phyloP scores from a whole-genome alignment of 2,329 filamentous ascomycete genomes.

The Penicillium brasilianum region DNA sequence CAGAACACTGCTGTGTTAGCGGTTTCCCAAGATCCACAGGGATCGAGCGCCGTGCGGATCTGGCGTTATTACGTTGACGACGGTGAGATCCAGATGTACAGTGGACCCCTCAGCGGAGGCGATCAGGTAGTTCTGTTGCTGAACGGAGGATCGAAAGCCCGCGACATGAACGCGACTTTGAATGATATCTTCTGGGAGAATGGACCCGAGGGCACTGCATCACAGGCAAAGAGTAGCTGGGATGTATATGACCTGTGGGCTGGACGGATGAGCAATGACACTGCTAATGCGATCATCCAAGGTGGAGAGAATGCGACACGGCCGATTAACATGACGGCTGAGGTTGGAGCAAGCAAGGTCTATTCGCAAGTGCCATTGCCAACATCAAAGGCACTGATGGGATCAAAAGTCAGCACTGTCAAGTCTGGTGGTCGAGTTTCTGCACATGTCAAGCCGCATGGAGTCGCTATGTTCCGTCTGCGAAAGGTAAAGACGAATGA shows the following conservation, averaged over 20 bases:
- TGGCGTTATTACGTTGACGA: slow-evolving; percentile 53
- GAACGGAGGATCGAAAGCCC: slow-evolving; percentile 53
- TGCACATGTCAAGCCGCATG: slow-evolving; percentile 55
- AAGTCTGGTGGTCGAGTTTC: slow-evolving; percentile 49
- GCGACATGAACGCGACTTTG: slow-evolving; percentile 57
- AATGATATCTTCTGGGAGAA: slow-evolving; percentile 59
- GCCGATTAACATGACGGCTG: slow-evolving; percentile 55
- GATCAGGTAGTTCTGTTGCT: slow-evolving; percentile 57
- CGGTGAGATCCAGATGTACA: slow-evolving; percentile 58
- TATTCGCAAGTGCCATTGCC: slow-evolving; percentile 49
- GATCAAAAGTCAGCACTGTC: slow-evolving; percentile 52
- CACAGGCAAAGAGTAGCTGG: slow-evolving; percentile 53
- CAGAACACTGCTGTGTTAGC: slow-evolving; percentile 57
- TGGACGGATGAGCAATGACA: slow-evolving; percentile 56
- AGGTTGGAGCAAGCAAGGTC: slow-evolving; percentile 55
- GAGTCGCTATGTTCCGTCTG: slow-evolving; percentile 57
- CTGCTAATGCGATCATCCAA: slow-evolving; percentile 52
- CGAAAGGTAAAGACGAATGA: slow-evolving; percentile 49
- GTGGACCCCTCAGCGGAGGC: slow-evolving; percentile 53
- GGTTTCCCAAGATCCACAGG: slow-evolving; percentile 55
- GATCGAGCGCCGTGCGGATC: slow-evolving; percentile 49
- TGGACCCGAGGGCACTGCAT: slow-evolving; percentile 49
- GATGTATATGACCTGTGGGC: slow-evolving; percentile 63
- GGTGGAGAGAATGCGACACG: slow-evolving; percentile 39
- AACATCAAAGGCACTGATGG: slow-evolving; percentile 47